Base-by-base conservation (phyloP, 257 asterid species). In the Coffea eugenioides region DNA sequence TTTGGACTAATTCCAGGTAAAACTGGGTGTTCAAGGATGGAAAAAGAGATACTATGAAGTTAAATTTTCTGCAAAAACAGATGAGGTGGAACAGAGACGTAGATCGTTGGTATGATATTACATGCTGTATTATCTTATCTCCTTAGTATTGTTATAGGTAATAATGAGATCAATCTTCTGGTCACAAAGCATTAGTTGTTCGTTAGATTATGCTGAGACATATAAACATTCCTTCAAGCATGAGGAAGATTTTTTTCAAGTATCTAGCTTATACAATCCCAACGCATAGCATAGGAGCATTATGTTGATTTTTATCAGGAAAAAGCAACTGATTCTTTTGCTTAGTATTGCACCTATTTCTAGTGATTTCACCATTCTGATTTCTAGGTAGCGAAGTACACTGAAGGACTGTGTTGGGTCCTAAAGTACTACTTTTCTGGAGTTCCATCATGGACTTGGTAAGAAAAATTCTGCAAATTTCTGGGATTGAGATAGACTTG, bases 21-120 rank as follows among this genome's bases (percentile, higher is more conserved):
- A 90, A 81, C 83, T 95, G 88, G 99, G 99, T 73, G 95, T 84
- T 78, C 85, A 97, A 49, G 99, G 98, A 56, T 95, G 99, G 99
- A 93, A 85, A 84, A 97, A 95, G 80, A 92, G 99, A 89, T 95
- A 95, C 84, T 95, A 95, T 83, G 93, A 91, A 80, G 97, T 91
- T 68, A 95, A 95, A 85, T 93, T 95, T 85, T 79, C 78, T 31
- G 87, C 85, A 61, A 82, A 84, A 56, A 73, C 84, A 0, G 79
- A 78, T 2, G 90, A 90, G 45, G 81, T 83, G 11, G 93, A 92
- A 82, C 41, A 66, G 39, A 74, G 13, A 5, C 76, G 92, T 73
- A 87, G 77, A 80, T 77, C 75, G 9, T 85, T 92, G 88, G 97
- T 92, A 66, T 34, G 3, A 2, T 14, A 39, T 39, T 43, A 12